Evolutionary conservation across 2,329 filamentous ascomycete genomes (phyloP).

Genomic region (Cladosporium austrohemisphaericum): DNA sequence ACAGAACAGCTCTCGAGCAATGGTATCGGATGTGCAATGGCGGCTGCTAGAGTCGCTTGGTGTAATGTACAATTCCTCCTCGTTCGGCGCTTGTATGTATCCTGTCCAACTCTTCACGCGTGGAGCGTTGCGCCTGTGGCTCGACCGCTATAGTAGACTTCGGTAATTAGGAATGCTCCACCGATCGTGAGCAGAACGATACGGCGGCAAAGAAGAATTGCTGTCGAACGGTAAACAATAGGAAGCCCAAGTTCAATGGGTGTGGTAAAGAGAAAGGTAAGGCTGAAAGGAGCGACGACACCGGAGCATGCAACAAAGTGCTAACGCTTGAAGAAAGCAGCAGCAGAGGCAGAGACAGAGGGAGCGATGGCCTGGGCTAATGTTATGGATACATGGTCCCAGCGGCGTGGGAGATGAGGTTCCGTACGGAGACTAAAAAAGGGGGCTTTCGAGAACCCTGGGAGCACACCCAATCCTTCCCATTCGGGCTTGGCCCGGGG

Average conservation of each 20-base stretch:
- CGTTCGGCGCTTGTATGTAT: constrained; percentile 15
- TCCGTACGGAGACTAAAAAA: constrained; percentile 15
- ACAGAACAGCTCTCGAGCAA: constrained; percentile 12
- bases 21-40: neutral
- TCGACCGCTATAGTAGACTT: constrained; percentile 13
- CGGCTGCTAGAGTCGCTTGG: constrained; percentile 14
- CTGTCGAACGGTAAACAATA: constrained; percentile 18
- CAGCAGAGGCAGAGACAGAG: constrained; percentile 18
- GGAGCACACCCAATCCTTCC: constrained; percentile 5
- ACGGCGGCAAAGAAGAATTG: constrained; percentile 13
- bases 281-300: constrained; percentile 23
- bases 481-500: constrained; percentile 7
- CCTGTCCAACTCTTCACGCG: constrained; percentile 13
- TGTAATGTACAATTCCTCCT: constrained; percentile 24
- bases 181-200: constrained; percentile 17
- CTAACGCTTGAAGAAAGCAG: constrained; percentile 26
- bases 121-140: constrained; percentile 8
- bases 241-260: constrained; percentile 17
- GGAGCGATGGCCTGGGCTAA: constrained; percentile 17
- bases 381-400: constrained; percentile 25
- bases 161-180: constrained; percentile 15
- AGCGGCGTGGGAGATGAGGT: constrained; percentile 19
- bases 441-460: constrained; percentile 15
- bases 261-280: constrained; percentile 21
- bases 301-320: constrained; percentile 20